These are phyloP conservation scores for Beauveria sp. DNA, from an alignment of 2,329 filamentous ascomycete species.

Conservation along the genomic window DNA sequence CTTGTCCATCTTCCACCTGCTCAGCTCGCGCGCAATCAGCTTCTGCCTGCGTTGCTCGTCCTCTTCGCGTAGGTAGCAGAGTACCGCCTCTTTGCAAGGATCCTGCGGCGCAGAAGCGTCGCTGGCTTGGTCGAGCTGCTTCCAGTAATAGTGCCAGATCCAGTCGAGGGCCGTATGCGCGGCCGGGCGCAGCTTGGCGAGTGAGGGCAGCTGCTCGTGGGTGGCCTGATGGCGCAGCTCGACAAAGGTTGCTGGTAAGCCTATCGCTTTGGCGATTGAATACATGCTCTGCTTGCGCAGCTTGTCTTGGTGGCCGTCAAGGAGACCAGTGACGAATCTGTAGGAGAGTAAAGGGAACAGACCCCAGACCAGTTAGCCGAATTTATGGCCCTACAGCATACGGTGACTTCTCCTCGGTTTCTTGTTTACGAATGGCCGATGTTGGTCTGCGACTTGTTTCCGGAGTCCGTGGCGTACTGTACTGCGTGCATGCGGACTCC, in stretches of 20 bases:
- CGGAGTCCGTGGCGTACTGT: not conserved
- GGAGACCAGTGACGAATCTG: slow-evolving; percentile 73
- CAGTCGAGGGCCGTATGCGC: slow-evolving; percentile 65
- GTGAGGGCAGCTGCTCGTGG: slow-evolving; percentile 75
- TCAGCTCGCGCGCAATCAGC: slow-evolving; percentile 24
- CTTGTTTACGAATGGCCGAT: not conserved
- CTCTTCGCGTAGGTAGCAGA: slow-evolving; percentile 31
- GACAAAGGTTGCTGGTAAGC: slow-evolving; percentile 71
- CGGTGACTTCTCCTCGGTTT: not conserved
- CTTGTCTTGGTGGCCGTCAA: slow-evolving; percentile 65
- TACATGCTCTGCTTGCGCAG: slow-evolving; percentile 66
- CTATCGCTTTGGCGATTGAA: slow-evolving; percentile 58
- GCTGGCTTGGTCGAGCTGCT: slow-evolving; percentile 30
- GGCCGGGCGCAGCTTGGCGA: slow-evolving; percentile 64
- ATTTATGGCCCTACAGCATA: not conserved
- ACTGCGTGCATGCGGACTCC: not conserved
- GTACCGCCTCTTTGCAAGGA: slow-evolving; percentile 28
- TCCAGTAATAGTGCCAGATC: slow-evolving; percentile 91
- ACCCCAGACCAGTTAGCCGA: slow-evolving; percentile 3
- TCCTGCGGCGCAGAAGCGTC: slow-evolving; percentile 10
- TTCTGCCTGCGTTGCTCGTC: slow-evolving; percentile 20
- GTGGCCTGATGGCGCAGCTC: slow-evolving; percentile 85
- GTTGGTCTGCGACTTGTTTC: not conserved
- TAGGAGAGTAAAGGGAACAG: not conserved
- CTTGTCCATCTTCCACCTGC: slow-evolving; percentile 27